Conservation (phyloP, 257 asterid species). For the Nicotiana attenuata region DNA sequence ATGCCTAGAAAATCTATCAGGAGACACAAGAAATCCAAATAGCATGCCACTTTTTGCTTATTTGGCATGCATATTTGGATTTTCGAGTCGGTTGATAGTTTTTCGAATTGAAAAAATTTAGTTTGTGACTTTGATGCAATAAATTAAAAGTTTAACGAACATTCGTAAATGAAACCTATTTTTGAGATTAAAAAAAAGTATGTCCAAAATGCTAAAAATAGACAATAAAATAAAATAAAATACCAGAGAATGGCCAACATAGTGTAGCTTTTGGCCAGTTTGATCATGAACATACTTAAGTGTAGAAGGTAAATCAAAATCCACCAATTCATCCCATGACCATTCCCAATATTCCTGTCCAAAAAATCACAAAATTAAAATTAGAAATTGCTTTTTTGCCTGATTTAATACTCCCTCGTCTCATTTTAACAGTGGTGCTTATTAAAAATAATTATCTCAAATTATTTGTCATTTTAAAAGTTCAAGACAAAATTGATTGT, state of each 20-base stretch:
- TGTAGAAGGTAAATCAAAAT: slow-evolving; percentile 54
- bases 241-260: slow-evolving; percentile 83
- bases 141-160: not conserved
- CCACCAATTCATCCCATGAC: slow-evolving; percentile 86
- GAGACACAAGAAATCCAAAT: too few species aligned
- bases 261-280: slow-evolving; percentile 63
- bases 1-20: too few species aligned
- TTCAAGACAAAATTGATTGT: too few species aligned
- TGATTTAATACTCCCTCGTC: not conserved
- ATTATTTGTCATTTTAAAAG: too few species aligned
- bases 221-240: not conserved
- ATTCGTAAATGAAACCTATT: not conserved
- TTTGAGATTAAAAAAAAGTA: too few species aligned
- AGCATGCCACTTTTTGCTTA: too few species aligned
- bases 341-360: slow-evolving; percentile 64
- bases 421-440: too few species aligned
- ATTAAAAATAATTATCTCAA: too few species aligned
- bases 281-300: slow-evolving; percentile 44
- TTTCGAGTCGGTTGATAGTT: too few species aligned
- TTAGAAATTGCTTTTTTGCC: not conserved
- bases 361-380: not conserved
- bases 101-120: not conserved
- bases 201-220: not conserved
- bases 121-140: not conserved
- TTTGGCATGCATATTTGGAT: too few species aligned